Evolutionary conservation across 2,329 filamentous ascomycete genomes (phyloP).

Genomic region (Myriosclerotinia duriaeana): DNA sequence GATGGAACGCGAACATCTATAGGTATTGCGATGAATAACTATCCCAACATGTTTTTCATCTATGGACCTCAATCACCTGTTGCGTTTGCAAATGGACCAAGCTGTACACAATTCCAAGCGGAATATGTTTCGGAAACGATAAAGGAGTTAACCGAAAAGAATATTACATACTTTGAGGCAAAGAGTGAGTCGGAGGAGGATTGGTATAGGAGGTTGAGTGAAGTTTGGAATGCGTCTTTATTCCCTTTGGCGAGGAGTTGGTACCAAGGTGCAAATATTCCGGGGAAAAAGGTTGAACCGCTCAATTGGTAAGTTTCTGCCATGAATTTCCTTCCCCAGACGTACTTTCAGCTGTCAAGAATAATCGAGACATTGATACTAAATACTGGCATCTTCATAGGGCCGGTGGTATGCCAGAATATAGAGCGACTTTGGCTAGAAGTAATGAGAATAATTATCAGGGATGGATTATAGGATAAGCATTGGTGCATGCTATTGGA

Average conservation of each 20-base stretch:
- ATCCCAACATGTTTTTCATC: slow-evolving; percentile 51
- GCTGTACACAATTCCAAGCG: slow-evolving; percentile 45
- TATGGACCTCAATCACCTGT: slow-evolving; percentile 47
- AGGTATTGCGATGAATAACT: slow-evolving; percentile 45
- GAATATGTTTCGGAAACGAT: slow-evolving; percentile 44
- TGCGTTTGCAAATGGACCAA: slow-evolving; percentile 45
- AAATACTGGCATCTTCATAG: not conserved
- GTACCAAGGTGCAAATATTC: slow-evolving; percentile 47
- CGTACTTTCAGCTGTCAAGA: not conserved
- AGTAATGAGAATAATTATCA: slow-evolving; percentile 26
- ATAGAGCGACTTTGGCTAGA: slow-evolving; percentile 13
- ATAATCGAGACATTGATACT: not conserved
- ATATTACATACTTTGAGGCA: slow-evolving; percentile 40
- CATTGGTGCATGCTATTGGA: not conserved
- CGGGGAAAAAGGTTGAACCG: slow-evolving; percentile 43
- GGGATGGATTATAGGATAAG: slow-evolving; percentile 18
- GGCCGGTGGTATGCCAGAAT: slow-evolving; percentile 22
- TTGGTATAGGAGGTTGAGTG: slow-evolving; percentile 40
- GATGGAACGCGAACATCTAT: slow-evolving; percentile 41
- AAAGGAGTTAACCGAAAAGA: slow-evolving; percentile 38
- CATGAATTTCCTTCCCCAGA: not conserved
- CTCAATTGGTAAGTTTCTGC: slow-evolving; percentile 37
- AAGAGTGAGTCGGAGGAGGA: slow-evolving; percentile 38
- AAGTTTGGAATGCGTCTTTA: slow-evolving; percentile 39
- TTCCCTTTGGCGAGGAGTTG: slow-evolving; percentile 42